Conservation (phyloP, 2,329 filamentous ascomycete species). For the Sarocladium kiliense region DNA sequence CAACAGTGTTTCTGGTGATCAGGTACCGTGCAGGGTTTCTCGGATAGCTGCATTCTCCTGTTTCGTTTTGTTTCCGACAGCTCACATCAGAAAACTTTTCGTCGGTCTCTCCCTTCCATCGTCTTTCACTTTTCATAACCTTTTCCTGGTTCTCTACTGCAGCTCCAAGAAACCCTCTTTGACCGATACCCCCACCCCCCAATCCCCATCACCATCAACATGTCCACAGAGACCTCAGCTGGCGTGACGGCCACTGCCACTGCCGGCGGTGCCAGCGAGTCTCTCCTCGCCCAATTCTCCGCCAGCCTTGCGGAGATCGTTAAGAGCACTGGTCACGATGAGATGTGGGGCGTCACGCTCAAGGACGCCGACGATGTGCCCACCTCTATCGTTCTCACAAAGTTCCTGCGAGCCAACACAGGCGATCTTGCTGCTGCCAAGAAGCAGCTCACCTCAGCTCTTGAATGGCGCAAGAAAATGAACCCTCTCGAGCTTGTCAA, state of each 20-base stretch:
- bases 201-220: not conserved
- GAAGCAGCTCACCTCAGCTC: conserved; percentile 71
- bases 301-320: conserved; percentile 53
- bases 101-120: not conserved
- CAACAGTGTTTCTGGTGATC: not conserved
- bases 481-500: conserved; percentile 64
- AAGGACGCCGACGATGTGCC: conserved; percentile 47
- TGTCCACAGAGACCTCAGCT: conserved; percentile 1
- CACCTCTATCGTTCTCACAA: conserved; percentile 81
- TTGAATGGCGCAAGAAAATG: conserved; percentile 77
- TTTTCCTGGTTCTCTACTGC: not conserved
- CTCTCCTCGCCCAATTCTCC: conserved; percentile 50
- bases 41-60: conserved; percentile 7
- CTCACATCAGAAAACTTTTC: not conserved
- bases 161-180: not conserved
- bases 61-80: not conserved
- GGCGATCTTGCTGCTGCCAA: conserved; percentile 68
- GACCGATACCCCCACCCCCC: not conserved
- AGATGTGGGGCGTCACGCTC: conserved; percentile 85
- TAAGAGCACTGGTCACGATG: conserved; percentile 53
- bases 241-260: conserved; percentile 14
- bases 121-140: not conserved
- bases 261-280: conserved; percentile 15
- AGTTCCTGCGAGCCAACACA: conserved; percentile 88
- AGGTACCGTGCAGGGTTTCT: not conserved